A percentile compares a stretch with the other conserved stretches of the same genome.
phyloP scores from a whole-genome alignment of 495 filamentous ascomycete species.

The Penicillium dipodomyicola region DNA sequence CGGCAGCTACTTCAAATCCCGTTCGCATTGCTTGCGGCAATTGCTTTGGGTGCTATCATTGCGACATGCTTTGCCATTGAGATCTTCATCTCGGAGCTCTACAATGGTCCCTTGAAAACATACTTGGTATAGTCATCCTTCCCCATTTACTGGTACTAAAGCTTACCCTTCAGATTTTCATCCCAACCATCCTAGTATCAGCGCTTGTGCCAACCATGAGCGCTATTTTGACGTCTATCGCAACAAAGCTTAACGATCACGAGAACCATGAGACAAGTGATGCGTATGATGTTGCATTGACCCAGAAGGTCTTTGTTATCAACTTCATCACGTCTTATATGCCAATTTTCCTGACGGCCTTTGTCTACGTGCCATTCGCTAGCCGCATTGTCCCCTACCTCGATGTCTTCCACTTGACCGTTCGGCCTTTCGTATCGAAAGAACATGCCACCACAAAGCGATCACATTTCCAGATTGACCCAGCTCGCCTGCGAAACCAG shows the following conservation, averaged over 20 bases:
- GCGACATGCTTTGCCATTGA: constrained; percentile 89
- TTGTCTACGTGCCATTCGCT: constrained; percentile 95
- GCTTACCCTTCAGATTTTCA: constrained; percentile 60
- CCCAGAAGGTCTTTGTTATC: constrained; percentile 87
- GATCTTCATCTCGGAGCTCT: constrained; percentile 93
- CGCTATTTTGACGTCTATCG: constrained; percentile 70
- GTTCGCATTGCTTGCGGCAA: constrained; percentile 71
- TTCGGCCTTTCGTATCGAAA: constrained; percentile 68
- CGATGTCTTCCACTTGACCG: constrained; percentile 77
- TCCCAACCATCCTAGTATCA: constrained; percentile 85
- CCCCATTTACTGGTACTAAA: not conserved
- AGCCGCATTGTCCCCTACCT: constrained; percentile 83
- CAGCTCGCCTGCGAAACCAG: constrained; percentile 79
- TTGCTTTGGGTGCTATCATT: constrained; percentile 76
- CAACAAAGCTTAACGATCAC: constrained; percentile 74
- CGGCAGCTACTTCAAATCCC: constrained; percentile 84
- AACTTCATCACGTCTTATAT: constrained; percentile 98
- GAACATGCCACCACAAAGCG: constrained; percentile 61
- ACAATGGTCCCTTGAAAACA: constrained; percentile 83
- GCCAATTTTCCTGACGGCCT: constrained; percentile 87
- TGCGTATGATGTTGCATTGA: constrained; percentile 75
- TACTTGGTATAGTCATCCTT: constrained; percentile 62
- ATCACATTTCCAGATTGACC: constrained; percentile 75
- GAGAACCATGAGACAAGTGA: constrained; percentile 92
- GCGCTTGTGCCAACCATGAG: constrained; percentile 75